Evolutionary conservation across 2,329 filamentous ascomycete genomes (phyloP).

Genomic region (Colletotrichum acutatum): DNA sequence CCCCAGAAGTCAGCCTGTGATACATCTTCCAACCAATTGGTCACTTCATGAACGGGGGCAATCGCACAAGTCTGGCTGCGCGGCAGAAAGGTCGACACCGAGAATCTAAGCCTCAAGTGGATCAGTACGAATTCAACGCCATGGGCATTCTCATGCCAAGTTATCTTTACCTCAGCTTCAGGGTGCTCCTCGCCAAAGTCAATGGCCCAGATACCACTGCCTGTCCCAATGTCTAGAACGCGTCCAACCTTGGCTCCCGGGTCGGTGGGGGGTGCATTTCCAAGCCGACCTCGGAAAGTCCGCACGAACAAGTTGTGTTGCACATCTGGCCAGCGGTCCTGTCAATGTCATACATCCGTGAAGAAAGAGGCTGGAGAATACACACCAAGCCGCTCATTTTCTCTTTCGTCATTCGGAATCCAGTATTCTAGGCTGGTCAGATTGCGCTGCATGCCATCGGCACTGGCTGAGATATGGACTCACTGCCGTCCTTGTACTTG

Average conservation of each 20-base stretch:
- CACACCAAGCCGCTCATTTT: neutral
- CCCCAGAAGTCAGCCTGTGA: no score
- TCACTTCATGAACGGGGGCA: no score
- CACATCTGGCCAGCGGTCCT: conserved; percentile 39
- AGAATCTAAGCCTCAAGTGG: conserved; percentile 40
- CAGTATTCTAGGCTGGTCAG: neutral
- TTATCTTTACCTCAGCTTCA: conserved; percentile 39
- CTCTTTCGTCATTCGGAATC: neutral
- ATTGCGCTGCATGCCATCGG: no score
- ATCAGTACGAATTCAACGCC: neutral
- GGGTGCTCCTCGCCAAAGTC: conserved; percentile 53
- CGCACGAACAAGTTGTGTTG: conserved; percentile 48
- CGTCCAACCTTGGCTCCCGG: conserved; percentile 38
- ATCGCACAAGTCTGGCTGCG: conserved; percentile 47
- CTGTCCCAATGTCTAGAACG: conserved; percentile 58
- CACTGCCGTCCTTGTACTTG: conserved; percentile 3
- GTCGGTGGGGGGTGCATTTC: conserved; percentile 36
- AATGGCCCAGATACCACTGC: conserved; percentile 57
- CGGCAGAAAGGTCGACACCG: conserved; percentile 53
- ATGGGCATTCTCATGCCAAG: no score
- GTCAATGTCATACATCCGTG: neutral
- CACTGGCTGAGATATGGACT: neutral
- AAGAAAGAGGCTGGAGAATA: no score
- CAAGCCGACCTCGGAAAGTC: conserved; percentile 45
- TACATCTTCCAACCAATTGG: no score